These are phyloP conservation scores for Populus nigra DNA, from an alignment of 345 rosid genomes.

Conservation along the genomic window DNA sequence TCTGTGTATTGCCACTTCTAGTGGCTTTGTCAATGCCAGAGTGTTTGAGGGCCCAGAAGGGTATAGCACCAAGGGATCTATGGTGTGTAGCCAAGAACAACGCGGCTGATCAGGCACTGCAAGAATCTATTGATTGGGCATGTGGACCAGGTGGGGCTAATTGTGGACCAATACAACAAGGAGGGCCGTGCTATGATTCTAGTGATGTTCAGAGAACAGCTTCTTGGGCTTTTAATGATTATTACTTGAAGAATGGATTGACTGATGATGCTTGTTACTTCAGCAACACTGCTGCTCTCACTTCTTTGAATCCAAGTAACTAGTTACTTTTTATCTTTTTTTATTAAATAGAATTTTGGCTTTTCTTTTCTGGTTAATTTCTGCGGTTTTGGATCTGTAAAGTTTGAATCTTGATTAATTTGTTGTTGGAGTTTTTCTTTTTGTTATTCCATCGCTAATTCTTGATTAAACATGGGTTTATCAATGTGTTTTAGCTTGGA, in stretches of 20 bases:
- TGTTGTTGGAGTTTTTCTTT: not conserved
- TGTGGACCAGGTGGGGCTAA: slow-evolving; percentile 68
- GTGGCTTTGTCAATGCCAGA: not conserved
- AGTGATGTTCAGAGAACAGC: slow-evolving; percentile 57
- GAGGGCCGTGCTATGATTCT: slow-evolving; percentile 64
- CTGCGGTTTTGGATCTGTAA: not conserved
- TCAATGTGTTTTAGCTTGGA: not conserved
- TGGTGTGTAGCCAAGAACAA: slow-evolving; percentile 96
- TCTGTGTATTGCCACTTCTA: not conserved
- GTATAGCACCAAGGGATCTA: slow-evolving; percentile 43
- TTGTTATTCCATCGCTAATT: slow-evolving; percentile 1
- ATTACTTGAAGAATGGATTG: slow-evolving; percentile 63
- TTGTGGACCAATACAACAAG: slow-evolving; percentile 60
- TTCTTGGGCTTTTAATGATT: slow-evolving; percentile 75
- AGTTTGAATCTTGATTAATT: not conserved
- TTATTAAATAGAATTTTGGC: not conserved
- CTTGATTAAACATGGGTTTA: not conserved
- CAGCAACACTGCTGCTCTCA: slow-evolving; percentile 66
- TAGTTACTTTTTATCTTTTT: not conserved
- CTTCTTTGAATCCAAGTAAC: slow-evolving; percentile 75
- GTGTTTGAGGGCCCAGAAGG: slow-evolving; percentile 16
- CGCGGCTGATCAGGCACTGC: slow-evolving; percentile 66
- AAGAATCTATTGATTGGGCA: slow-evolving; percentile 74
- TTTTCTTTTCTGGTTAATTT: not conserved
- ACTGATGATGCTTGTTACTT: slow-evolving; percentile 72